Conservation (phyloP, 257 asterid species). For the Leonotis leonurus region DNA sequence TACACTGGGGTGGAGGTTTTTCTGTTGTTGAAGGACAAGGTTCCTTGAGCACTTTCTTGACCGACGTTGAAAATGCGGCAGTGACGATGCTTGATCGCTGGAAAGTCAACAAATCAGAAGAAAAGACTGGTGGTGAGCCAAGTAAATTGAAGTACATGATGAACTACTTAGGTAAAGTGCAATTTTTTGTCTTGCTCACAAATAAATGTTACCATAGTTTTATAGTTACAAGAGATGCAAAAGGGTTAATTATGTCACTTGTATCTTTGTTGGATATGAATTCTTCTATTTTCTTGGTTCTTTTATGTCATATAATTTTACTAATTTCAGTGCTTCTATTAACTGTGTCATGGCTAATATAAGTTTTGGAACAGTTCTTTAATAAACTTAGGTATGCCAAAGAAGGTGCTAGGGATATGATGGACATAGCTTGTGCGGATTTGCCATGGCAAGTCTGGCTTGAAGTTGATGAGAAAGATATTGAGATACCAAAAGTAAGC, state of each 20-base stretch:
- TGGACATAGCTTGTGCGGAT: conserved; percentile 89
- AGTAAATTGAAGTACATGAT: conserved; percentile 70
- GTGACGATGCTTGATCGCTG: conserved; percentile 86
- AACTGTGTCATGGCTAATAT: conserved; percentile 22
- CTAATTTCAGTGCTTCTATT: no score
- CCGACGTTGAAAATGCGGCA: conserved; percentile 68
- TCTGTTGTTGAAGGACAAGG: conserved; percentile 73
- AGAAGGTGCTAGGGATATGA: conserved; percentile 87
- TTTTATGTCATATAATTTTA: no score
- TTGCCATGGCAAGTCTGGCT: conserved; percentile 94
- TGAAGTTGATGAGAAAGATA: conserved; percentile 71
- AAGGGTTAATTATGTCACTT: no score
- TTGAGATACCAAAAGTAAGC: conserved; percentile 62
- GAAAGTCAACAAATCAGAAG: conserved; percentile 59
- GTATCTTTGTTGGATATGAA: no score
- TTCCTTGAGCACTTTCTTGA: conserved; percentile 60
- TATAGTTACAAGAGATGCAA: no score
- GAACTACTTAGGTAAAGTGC: conserved; percentile 72
- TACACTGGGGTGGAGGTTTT: conserved; percentile 82
- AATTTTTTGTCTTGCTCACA: background rate
- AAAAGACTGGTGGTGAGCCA: conserved; percentile 32
- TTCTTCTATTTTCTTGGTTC: no score
- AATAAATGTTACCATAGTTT: no score
- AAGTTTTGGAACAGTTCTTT: conserved; percentile 48
- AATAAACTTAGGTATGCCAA: conserved; percentile 78